These are phyloP conservation scores for Kalmusia sp. DNA, from an alignment of 2,329 filamentous ascomycete species.

Conservation along the genomic window DNA sequence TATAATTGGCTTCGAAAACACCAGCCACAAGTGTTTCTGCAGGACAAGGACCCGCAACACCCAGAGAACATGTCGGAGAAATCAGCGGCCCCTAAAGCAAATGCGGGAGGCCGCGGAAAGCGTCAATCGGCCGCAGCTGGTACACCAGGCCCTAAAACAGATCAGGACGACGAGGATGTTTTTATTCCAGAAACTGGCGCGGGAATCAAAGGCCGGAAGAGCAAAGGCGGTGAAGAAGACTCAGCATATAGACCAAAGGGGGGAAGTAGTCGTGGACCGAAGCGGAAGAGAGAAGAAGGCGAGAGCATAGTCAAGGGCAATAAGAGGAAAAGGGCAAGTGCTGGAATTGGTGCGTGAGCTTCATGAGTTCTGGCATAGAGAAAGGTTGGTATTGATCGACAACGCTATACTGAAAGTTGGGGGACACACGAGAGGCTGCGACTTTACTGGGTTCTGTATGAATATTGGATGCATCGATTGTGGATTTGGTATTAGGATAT, in stretches of 20 bases:
- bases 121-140: conserved; percentile 44
- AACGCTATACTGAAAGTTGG: no score
- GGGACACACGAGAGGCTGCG: no score
- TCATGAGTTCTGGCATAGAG: no score
- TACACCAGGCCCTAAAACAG: conserved; percentile 42
- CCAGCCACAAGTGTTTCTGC: conserved; percentile 82
- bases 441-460: no score
- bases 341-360: conserved; percentile 9
- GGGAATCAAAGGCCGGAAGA: conserved; percentile 26
- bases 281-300: conserved; percentile 53
- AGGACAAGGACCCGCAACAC: conserved; percentile 65
- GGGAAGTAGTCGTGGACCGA: conserved; percentile 50
- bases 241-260: conserved; percentile 57
- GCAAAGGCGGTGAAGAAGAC: conserved; percentile 50
- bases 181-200: conserved; percentile 38
- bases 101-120: conserved; percentile 38
- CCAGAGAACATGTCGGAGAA: conserved; percentile 48
- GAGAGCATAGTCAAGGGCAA: conserved; percentile 36
- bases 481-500: background rate
- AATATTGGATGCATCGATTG: background rate
- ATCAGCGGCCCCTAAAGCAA: conserved; percentile 31
- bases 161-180: conserved; percentile 52
- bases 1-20: conserved; percentile 94
- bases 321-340: conserved; percentile 42
- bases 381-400: background rate